phyloP scores from a whole-genome alignment of 768 basidiomycete species.

The Tephrocybe sp. region DNA sequence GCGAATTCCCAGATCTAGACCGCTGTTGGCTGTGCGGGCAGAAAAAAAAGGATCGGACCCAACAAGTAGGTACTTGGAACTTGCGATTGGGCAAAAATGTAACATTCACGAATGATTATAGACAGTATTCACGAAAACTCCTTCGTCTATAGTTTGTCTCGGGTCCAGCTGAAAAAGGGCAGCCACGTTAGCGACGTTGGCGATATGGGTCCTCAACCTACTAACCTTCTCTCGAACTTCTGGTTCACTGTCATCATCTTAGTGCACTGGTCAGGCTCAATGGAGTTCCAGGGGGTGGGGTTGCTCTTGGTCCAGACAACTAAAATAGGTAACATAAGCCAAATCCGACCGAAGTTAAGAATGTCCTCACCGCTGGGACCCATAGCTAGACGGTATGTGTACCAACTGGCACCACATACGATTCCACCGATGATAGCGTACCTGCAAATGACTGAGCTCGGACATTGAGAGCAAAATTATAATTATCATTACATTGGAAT shows the following conservation, averaged over 20 bases:
- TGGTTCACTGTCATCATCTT: constrained; percentile 71
- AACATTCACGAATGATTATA: constrained; percentile 17
- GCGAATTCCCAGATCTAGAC: too few relatives aligned
- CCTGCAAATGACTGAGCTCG: constrained; percentile 22
- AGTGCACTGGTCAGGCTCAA: constrained; percentile 71
- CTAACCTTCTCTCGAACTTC: constrained; percentile 72
- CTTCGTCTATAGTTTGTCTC: constrained; percentile 61
- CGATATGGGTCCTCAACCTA: constrained; percentile 2
- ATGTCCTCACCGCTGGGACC: constrained; percentile 50
- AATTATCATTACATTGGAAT: constrained; percentile 45
- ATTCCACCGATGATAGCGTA: constrained; percentile 53
- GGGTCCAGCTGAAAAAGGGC: constrained; percentile 56
- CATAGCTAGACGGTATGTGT: constrained; percentile 60
- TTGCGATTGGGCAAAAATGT: constrained; percentile 5
- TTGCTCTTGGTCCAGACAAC: constrained; percentile 64
- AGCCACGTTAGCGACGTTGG: constrained; percentile 7
- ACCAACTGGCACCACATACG: constrained; percentile 61
- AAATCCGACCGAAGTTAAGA: not conserved
- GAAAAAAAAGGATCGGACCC: too few relatives aligned
- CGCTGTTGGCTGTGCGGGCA: too few relatives aligned
- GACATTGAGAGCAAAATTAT: constrained; percentile 6
- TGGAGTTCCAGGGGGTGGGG: constrained; percentile 86
- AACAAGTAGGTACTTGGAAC: too few relatives aligned
- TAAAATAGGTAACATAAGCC: constrained; percentile 15
- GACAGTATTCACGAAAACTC: constrained; percentile 13